Base-by-base conservation (phyloP, 306 rosid species). In the Medicago ruthenica region DNA sequence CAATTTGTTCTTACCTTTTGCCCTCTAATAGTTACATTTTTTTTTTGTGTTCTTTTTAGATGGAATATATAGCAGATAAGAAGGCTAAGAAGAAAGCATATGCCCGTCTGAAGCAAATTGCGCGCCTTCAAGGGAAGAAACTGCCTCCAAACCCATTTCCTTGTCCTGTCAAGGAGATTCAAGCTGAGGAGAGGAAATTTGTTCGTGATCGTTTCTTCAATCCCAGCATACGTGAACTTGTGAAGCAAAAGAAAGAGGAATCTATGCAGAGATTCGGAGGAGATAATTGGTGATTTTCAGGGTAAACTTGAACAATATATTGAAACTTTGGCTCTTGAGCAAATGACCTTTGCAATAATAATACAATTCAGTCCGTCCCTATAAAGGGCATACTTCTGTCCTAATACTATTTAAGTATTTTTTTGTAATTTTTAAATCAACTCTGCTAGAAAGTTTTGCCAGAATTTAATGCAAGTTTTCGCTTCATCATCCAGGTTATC, bases 141-240 rank as follows among this genome's bases (percentile, higher is more conserved):
- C 92, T 82, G 67, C 99, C 96, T 81, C 91, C 91, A 27, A 91
- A 90, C 83, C 99, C 97, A 15, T 95, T 81, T 81, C 97, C 97
- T 12, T 51, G 61, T 54, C 76, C 76, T 53, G 8, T 71, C 65
- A 71, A 71, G 21, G 76, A 71, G 76, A 71, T 71, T 20, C 76
- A 71, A 39, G 76, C 76, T 4, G 76, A 71, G 76, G 76, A 71
- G 51, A 71, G 13, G 76, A 71, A 37, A 71, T 54, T 74, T 17
- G 97, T 92, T 53, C 88, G 74, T 0, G 93, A 85, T 54, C 96
- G 97, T 65, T 95, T 90, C 87, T 63, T 51, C 83, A 76, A 95
- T 75, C 96, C 96, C 57, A 75, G 72, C 80, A 84, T 83, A 64
- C 85, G 24, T 5, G 88, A 92, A 73, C 54, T 89, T 78, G 84